These are phyloP conservation scores for Arxiozyma heterogenica DNA, from an alignment of 1,139 yeast genomes.

Conservation along the genomic window DNA sequence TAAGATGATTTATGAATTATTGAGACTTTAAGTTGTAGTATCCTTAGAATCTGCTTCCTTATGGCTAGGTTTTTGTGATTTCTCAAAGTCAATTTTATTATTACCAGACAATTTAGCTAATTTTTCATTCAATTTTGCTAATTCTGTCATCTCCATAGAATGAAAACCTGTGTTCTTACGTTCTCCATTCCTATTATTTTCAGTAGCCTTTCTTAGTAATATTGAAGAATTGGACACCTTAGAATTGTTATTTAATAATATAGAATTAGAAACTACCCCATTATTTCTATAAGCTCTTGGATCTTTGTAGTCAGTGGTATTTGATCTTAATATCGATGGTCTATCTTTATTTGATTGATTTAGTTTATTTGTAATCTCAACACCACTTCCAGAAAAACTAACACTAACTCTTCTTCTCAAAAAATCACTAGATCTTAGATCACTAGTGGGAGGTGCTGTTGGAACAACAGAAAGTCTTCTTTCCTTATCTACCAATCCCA, in stretches of 20 bases:
- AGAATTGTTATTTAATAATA: neutral
- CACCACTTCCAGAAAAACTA: conserved; percentile 6
- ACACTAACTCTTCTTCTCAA: conserved; percentile 13
- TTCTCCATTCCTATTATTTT: neutral
- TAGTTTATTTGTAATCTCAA: neutral
- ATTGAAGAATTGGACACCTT: neutral
- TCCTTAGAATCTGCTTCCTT: neutral
- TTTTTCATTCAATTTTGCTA: neutral
- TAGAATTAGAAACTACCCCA: neutral
- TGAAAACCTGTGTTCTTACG: neutral
- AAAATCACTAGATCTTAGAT: conserved; percentile 16
- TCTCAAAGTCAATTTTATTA: neutral
- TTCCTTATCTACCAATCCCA: conserved; percentile 57
- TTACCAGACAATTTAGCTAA: neutral
- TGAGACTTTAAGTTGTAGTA: neutral
- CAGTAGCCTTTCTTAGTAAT: neutral
- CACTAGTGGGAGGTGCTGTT: conserved; percentile 46
- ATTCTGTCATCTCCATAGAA: conserved; percentile 1
- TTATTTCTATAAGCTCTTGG: neutral
- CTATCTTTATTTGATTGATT: neutral
- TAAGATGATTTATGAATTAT: neutral
- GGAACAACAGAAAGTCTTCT: conserved; percentile 66
- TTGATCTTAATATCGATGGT: neutral
- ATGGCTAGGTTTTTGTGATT: neutral
- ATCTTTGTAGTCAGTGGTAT: neutral